phyloP scores from a whole-genome alignment of 306 rosid species.

The Sechiopsis laciniata region DNA sequence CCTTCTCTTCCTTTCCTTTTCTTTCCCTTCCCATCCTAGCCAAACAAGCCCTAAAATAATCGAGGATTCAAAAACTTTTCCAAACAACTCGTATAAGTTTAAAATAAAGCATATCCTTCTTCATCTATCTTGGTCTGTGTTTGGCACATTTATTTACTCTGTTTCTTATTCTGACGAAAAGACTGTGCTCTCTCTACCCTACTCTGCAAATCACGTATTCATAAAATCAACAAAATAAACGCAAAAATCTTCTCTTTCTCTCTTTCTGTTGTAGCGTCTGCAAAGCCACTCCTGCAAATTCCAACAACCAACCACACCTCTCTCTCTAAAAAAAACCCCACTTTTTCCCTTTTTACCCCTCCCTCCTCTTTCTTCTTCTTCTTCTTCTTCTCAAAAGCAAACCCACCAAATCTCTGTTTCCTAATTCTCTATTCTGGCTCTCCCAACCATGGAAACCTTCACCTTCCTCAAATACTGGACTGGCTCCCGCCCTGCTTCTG shows the following conservation, averaged over 20 bases:
- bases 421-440: constrained; percentile 69
- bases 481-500: constrained; percentile 22
- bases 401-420: constrained; percentile 9
- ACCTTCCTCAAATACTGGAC: constrained; percentile 93
- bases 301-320: background rate
- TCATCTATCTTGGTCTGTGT: no score
- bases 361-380: background rate
- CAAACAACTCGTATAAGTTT: no score
- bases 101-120: no score
- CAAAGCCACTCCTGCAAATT: constrained; percentile 19
- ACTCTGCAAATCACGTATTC: constrained; percentile 36
- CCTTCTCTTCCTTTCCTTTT: no score
- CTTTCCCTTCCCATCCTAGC: no score
- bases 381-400: no score
- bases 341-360: background rate
- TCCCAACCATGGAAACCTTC: constrained; percentile 99
- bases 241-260: background rate
- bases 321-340: background rate
- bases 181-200: constrained; percentile 26
- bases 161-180: constrained; percentile 26
- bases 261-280: no score
- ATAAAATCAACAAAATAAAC: constrained; percentile 31
- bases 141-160: constrained; percentile 20
- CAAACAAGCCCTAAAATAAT: no score
- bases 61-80: no score